phyloP scores from a whole-genome alignment of 352 stramenopile genomes.

The Saprolegnia parasitica region DNA sequence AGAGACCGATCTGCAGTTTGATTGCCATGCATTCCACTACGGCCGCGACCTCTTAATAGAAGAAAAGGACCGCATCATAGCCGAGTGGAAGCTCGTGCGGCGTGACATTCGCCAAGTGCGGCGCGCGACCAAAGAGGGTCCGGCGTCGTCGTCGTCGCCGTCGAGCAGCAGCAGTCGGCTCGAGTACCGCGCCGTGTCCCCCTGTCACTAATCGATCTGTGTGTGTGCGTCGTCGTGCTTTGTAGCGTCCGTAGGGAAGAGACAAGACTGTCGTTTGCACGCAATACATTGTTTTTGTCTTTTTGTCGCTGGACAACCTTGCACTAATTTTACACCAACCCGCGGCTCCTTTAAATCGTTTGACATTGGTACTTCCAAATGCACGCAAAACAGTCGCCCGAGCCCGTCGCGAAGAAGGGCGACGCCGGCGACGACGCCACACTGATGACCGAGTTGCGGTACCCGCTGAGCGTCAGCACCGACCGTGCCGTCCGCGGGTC shows the following conservation, averaged over 20 bases:
- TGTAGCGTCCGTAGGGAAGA: background rate
- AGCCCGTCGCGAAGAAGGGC: conserved; percentile 82
- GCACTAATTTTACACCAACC: conserved; percentile 22
- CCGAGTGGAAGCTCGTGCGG: background rate
- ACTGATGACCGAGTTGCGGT: conserved; percentile 85
- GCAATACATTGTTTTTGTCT: conserved; percentile 22
- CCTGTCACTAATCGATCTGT: background rate
- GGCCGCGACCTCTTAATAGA: conserved; percentile 10
- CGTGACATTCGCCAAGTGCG: background rate
- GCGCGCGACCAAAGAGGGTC: background rate
- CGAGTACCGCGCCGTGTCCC: background rate
- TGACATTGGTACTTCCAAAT: conserved; percentile 86
- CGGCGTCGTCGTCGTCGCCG: background rate
- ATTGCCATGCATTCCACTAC: conserved; percentile 1
- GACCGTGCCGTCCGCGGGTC: conserved; percentile 76
- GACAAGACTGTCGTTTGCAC: background rate
- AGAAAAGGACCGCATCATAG: background rate
- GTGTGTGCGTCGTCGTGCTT: background rate
- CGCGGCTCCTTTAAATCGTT: conserved; percentile 62
- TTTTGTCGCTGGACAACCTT: conserved; percentile 3
- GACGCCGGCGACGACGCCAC: conserved; percentile 77
- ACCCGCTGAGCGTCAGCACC: conserved; percentile 75
- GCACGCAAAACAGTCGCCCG: conserved; percentile 77
- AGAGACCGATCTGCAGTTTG: background rate
- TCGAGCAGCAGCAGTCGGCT: background rate